These are phyloP conservation scores for Saccharomyces hybrid DNA, from an alignment of 1,139 yeast genomes.

Conservation along the genomic window DNA sequence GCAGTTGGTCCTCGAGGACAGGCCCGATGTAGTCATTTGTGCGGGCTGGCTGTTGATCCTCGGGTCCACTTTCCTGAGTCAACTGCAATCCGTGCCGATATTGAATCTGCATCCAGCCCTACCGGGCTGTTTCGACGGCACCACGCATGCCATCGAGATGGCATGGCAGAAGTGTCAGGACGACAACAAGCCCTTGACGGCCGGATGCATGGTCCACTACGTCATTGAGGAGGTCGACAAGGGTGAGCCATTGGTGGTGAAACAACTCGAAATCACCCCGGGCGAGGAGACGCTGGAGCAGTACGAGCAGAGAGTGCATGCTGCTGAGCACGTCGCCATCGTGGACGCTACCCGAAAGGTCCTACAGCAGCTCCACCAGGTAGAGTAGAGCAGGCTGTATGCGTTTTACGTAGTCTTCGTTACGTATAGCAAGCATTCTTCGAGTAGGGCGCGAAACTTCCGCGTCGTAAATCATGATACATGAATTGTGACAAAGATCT, in stretches of 20 bases:
- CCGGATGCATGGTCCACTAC: constrained; percentile 96
- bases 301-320: constrained; percentile 81
- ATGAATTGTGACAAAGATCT: neutral
- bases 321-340: constrained; percentile 78
- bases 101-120: constrained; percentile 94
- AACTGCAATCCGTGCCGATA: constrained; percentile 63
- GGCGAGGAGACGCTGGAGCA: constrained; percentile 63
- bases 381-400: neutral
- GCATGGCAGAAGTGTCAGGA: constrained; percentile 93
- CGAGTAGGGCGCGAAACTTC: neutral
- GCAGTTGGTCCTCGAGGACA: constrained; percentile 47
- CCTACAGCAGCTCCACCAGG: neutral
- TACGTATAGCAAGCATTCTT: neutral
- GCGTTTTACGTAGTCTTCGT: too few species aligned
- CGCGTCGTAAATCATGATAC: constrained; percentile 1
- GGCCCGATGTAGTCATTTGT: constrained; percentile 84
- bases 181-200: constrained; percentile 43
- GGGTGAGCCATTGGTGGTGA: constrained; percentile 85
- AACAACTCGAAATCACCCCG: constrained; percentile 60
- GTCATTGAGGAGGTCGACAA: constrained; percentile 92
- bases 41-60: constrained; percentile 98
- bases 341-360: constrained; percentile 80
- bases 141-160: constrained; percentile 83
- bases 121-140: constrained; percentile 96
- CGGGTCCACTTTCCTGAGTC: constrained; percentile 65